Evolutionary conservation across 1,139 yeast species (phyloP), one percentile per base, ranked within the genome.

Genomic region (Trichomonascaceae sp.): DNA sequence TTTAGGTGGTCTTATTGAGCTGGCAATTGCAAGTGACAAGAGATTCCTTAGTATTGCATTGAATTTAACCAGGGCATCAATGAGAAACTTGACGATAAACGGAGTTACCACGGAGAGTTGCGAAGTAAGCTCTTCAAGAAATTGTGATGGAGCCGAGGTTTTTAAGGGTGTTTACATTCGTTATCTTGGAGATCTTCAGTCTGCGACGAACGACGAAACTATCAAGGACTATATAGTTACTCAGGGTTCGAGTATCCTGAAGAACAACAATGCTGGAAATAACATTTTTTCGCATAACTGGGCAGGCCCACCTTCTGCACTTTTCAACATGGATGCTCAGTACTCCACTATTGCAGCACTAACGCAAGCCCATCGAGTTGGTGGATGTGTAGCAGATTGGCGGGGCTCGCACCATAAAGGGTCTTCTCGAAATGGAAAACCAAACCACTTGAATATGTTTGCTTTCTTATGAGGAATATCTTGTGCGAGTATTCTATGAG

Each of bases 141-240:
- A 32, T 8, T 59, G 61, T 32, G 59, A 58, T 20, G 62, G 59
- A n/a, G 58, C 54, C n/a, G 54, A 53, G 3, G 54, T 56, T 15
- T 60, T 60, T 53, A 60, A 60, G 49, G 61, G 62, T 2, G 54
- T 58, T 15, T 60, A 57, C 39, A 48, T 60, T 27, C 53, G 62
- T 43, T 59, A 58, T 50, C 54, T 60, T 43, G 47, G 45, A 13
- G 51, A 46, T 19, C 53, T 60, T 15, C 49, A 54, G 9, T 45
- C 43, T 9, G 51, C 36, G 27, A 41, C 18, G 12, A 17, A 18
- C 1, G 41, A 49, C 22, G 27, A 18, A 13, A 18, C 24, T 13
- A 17, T 41, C 7, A 27, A 47, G 30, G 27, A 49, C 19, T 49
- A 30, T 17, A 44, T 49, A 3, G 46, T 49, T 18, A 27, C 30